Conservation (phyloP, 257 asterid species). For the Buddleja alternifolia region DNA sequence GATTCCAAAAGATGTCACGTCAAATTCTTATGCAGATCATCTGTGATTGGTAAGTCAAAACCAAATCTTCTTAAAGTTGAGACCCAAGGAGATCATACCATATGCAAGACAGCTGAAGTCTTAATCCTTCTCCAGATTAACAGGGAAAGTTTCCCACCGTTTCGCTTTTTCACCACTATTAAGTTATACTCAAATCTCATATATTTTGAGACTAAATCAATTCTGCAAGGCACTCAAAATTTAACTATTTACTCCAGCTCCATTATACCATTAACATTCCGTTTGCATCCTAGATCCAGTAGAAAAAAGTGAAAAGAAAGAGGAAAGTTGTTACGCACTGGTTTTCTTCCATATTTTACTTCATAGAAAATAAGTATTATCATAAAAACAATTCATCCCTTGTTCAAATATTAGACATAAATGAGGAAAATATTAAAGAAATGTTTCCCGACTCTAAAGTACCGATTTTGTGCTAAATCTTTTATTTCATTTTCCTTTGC, state of each 20-base stretch:
- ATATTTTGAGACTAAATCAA: no score
- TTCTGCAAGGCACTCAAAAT: background rate
- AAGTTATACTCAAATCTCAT: background rate
- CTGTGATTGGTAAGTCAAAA: background rate
- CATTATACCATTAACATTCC: conserved; percentile 1
- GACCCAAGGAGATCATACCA: background rate
- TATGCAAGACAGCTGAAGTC: conserved; percentile 12
- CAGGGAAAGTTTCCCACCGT: background rate
- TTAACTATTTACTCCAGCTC: background rate
- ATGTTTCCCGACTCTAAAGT: no score
- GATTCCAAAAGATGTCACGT: background rate
- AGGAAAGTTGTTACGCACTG: background rate
- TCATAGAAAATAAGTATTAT: background rate
- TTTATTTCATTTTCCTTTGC: no score
- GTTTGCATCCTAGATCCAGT: background rate
- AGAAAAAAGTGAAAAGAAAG: background rate
- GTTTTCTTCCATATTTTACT: background rate
- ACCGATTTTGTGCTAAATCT: no score
- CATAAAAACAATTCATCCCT: background rate
- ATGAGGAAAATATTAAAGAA: no score
- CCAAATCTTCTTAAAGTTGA: background rate
- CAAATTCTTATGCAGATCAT: background rate
- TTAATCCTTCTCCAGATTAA: background rate
- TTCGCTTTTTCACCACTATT: background rate
- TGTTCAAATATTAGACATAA: no score